Evolutionary conservation across 306 rosid species (phyloP).

Genomic region (Urtica urens): DNA sequence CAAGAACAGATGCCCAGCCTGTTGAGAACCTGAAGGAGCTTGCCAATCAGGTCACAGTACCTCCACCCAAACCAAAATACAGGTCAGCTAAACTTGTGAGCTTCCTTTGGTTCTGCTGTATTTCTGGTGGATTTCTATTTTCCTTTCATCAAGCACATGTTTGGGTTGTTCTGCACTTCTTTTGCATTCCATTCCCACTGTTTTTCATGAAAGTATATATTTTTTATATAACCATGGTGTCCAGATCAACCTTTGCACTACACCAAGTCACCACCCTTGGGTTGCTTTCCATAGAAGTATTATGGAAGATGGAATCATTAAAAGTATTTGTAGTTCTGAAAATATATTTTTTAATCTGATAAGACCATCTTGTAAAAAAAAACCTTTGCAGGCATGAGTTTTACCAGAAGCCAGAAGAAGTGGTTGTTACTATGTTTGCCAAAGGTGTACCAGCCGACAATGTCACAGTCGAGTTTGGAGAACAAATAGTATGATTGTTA

Average conservation of each 20-base stretch:
- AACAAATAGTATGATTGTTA: slow-evolving; percentile 66
- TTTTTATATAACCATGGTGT: no score
- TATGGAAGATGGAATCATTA: background rate
- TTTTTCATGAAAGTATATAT: background rate
- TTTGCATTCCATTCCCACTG: background rate
- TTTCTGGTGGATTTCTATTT: slow-evolving; percentile 2
- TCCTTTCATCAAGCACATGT: background rate
- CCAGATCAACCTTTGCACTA: no score
- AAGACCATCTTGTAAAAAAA: slow-evolving; percentile 2
- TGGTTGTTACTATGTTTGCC: slow-evolving; percentile 70
- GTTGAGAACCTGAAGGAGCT: slow-evolving; percentile 18
- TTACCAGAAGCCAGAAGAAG: slow-evolving; percentile 69
- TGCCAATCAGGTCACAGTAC: slow-evolving; percentile 17
- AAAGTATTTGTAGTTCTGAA: background rate
- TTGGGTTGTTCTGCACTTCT: background rate
- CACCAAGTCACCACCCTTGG: no score
- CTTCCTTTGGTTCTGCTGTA: slow-evolving; percentile 1
- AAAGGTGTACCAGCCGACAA: slow-evolving; percentile 51
- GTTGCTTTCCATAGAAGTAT: background rate
- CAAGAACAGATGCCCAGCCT: slow-evolving; percentile 25
- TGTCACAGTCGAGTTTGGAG: slow-evolving; percentile 58
- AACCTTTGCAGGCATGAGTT: slow-evolving; percentile 50
- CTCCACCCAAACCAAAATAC: slow-evolving; percentile 52
- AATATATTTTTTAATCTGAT: slow-evolving; percentile 3
- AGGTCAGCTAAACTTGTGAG: slow-evolving; percentile 31